Base-by-base conservation (phyloP, 495 filamentous ascomycete genomes). In the Podospora bellae-mahoneyi region DNA sequence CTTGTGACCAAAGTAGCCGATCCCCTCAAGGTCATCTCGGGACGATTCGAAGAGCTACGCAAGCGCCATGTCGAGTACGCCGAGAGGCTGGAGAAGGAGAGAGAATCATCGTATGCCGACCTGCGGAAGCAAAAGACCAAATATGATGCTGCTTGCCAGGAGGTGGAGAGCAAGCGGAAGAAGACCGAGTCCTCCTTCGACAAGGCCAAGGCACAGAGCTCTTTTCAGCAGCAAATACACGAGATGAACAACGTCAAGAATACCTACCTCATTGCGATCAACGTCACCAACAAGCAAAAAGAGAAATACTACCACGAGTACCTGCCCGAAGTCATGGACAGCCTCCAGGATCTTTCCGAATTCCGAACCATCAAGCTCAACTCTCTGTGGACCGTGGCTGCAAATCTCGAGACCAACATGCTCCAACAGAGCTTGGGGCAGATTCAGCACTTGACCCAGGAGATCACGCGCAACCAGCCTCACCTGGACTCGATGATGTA, bases 191-290 rank as follows among this genome's bases (percentile, higher is more conserved):
- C 88, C 34, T 85, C 92, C 26, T 95, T 93, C 69, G 96, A 98
- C 77, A 89, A 93, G 76, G 76, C 84, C 30, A 99, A 98, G 79
- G 93, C 96, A 6, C 92, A 96, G 77, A 87, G 86, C 72, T 87
- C 90, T 19, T 98, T 95, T 76, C 92, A 96, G 73, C 91, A 95
- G 73, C 94, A 98, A 77, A 81, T 94, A 54, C 74, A 88, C 55
- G 94, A 98, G 65, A 98, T 98, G 96, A 89, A 92, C 78, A 98
- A 98, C 76, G 87, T 91, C 74, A 99, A 99, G 90, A 99, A 98
- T 74, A 93, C 92, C 2, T 99, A 99, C 73, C 81, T 99, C 53
- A 94, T 99, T 70, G 86, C 87, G 65, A 96, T 99, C 81, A 95
- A 94, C 75, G 91, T 97, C 57, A 93, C 94, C 53, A 99, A 99